Evolutionary conservation across 1,284 basidiomycete genomes (phyloP), one percentile per base, ranked within the genome.

Genomic region (Flammula alnicola): DNA sequence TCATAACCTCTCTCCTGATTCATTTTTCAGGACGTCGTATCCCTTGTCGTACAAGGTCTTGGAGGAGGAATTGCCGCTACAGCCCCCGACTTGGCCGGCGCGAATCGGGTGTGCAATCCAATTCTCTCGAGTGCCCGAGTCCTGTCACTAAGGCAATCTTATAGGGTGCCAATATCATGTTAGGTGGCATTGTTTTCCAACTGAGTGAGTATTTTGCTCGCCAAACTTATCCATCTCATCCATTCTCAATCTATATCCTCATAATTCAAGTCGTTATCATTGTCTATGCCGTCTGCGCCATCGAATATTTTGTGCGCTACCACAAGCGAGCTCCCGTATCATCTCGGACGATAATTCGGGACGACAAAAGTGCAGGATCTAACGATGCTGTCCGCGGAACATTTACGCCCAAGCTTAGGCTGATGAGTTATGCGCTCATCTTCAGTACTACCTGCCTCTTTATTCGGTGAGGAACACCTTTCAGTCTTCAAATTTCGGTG

Each of bases 141-240:
- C 35, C 23, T 25, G 9, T 37, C 4, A 43, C 35, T 42, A 10
- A 43, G 33, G 7, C 26, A 39, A 26, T 14, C 11, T 14, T 29
- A 22, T 29, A 72, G 65, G 76, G 76, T 8, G 71, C 64, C 2
- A 49, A 75, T 40, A 72, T 84, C 60, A 83, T 83, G 80, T 67
- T 84, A 3, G 76, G 64, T 22, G 83, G 83, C 45, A 83, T 84
- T 51, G 65, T 72, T 25, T 72, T 83, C 52, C 82, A 84, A 60
- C 66, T 84, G 40, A 63, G 79, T 80, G 45, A 46, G 73, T 63
- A 10, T 4, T 3, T 27, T 7, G 8, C 17, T 19, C 9, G 26
- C 27, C 29, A 10, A 48, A 30, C 49, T 10, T 11, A 25, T 3
- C 5, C 33, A 30, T 35, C 31, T 5, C 29, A n/a, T 44, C 3